phyloP scores from a whole-genome alignment of 352 stramenopile genomes.

The Globisporangium mamillatum region DNA sequence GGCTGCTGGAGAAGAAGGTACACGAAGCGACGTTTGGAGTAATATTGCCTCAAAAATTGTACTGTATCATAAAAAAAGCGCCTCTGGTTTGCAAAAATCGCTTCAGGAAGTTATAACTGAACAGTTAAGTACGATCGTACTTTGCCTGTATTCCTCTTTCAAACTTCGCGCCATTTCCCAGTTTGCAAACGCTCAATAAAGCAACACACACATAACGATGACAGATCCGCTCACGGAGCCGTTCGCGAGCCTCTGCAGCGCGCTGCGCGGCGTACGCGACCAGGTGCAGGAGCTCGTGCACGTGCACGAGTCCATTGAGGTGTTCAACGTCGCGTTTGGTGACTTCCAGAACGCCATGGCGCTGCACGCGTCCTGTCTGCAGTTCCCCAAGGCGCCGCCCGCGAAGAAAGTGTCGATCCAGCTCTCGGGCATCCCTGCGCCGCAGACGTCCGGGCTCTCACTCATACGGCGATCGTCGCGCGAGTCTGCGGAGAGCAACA shows the following conservation, averaged over 20 bases:
- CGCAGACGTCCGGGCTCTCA: conserved; percentile 21
- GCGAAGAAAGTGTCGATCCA: conserved; percentile 20
- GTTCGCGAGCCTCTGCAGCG: conserved; percentile 57
- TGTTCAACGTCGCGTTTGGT: conserved; percentile 76
- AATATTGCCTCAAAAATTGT: too few species aligned
- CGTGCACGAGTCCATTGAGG: conserved; percentile 69
- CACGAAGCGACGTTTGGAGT: background rate
- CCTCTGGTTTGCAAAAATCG: too few species aligned
- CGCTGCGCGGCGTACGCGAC: conserved; percentile 61
- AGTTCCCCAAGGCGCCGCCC: conserved; percentile 39
- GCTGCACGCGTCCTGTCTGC: conserved; percentile 72
- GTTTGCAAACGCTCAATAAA: background rate
- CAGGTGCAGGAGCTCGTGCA: conserved; percentile 61
- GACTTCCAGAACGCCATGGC: conserved; percentile 73
- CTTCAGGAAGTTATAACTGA: too few species aligned
- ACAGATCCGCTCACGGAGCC: conserved; percentile 41
- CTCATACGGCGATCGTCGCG: conserved; percentile 13
- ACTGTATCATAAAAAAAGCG: too few species aligned
- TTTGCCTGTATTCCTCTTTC: background rate
- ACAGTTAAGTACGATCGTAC: background rate
- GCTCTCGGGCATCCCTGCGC: conserved; percentile 37
- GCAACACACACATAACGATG: conserved; percentile 10
- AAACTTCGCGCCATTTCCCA: background rate
- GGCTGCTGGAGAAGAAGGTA: too few species aligned
- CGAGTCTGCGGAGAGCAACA: conserved; percentile 18